Percentiles rank a stretch among this genome's conserved stretches.
phyloP scores from a whole-genome alignment of 805 yeast genomes.

The Zygosaccharomyces bailii region DNA sequence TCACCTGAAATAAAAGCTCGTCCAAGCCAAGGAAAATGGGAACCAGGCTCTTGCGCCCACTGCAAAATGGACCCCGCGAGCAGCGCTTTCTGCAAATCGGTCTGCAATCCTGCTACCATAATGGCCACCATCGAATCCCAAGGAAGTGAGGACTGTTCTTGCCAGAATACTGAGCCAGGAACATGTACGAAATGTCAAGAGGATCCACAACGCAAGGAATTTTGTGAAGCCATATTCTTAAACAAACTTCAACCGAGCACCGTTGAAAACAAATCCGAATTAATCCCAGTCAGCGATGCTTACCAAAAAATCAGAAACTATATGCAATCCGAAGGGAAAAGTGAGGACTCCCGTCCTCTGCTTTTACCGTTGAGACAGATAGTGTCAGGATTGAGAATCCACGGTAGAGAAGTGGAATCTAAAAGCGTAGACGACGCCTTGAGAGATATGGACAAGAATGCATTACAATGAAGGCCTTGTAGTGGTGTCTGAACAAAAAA shows the following conservation, averaged over 20 bases:
- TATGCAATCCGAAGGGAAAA: constrained; percentile 41
- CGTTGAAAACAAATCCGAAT: constrained; percentile 25
- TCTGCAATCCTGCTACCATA: constrained; percentile 48
- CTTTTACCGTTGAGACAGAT: constrained; percentile 7
- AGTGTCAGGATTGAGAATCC: constrained; percentile 9
- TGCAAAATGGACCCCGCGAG: constrained; percentile 87
- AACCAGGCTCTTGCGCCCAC: constrained; percentile 82
- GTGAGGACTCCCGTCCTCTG: constrained; percentile 2
- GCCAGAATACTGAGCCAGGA: constrained; percentile 57
- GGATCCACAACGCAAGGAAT: constrained; percentile 84
- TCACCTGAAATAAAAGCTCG: constrained; percentile 11
- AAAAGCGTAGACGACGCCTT: constrained; percentile 82
- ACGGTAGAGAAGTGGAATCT: constrained; percentile 91
- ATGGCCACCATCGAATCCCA: background rate
- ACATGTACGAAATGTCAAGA: constrained; percentile 76
- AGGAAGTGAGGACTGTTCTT: background rate
- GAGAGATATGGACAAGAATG: constrained; percentile 68
- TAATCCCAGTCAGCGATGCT: constrained; percentile 87
- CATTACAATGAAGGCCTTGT: constrained; percentile 6
- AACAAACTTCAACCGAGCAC: background rate
- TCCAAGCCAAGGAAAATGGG: constrained; percentile 19
- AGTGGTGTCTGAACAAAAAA: background rate
- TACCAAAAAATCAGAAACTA: constrained; percentile 83
- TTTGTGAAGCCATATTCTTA: constrained; percentile 77
- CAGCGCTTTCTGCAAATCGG: constrained; percentile 80